phyloP scores from a whole-genome alignment of 2,329 filamentous ascomycete species.

The Cercospora sp. region DNA sequence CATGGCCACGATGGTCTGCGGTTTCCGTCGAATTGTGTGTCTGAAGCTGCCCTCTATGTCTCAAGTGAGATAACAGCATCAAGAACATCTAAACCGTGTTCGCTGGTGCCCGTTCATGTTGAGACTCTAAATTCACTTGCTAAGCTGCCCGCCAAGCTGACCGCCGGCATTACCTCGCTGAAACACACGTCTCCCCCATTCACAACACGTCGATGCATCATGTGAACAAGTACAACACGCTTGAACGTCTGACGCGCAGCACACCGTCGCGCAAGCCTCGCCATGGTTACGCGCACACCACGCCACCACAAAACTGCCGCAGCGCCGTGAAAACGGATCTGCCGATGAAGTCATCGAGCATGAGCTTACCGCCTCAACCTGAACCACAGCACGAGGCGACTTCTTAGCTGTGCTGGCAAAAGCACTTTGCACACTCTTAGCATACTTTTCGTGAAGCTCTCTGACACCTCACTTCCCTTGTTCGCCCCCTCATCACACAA shows the following conservation, averaged over 20 bases:
- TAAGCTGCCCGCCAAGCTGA: background rate
- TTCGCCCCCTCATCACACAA: background rate
- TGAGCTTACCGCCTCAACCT: background rate
- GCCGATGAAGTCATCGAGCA: constrained; percentile 4
- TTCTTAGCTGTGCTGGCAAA: constrained; percentile 2
- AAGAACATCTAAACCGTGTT: too few relatives aligned
- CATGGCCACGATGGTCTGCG: background rate
- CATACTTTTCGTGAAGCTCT: constrained; percentile 3
- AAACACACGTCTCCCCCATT: background rate
- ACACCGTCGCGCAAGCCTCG: background rate
- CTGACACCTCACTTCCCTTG: background rate
- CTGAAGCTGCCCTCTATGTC: background rate
- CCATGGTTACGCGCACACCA: background rate
- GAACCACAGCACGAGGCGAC: background rate
- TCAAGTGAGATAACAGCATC: too few relatives aligned
- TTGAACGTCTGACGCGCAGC: background rate
- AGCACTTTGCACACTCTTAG: background rate
- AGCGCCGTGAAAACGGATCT: background rate
- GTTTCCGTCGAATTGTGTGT: background rate
- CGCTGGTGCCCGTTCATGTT: background rate
- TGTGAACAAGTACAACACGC: background rate
- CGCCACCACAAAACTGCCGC: background rate
- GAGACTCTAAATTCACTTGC: background rate
- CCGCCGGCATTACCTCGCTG: background rate
- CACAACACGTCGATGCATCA: background rate